These are phyloP conservation scores for Solanum hybrid DNA, from an alignment of 305 asterid species.

Conservation along the genomic window DNA sequence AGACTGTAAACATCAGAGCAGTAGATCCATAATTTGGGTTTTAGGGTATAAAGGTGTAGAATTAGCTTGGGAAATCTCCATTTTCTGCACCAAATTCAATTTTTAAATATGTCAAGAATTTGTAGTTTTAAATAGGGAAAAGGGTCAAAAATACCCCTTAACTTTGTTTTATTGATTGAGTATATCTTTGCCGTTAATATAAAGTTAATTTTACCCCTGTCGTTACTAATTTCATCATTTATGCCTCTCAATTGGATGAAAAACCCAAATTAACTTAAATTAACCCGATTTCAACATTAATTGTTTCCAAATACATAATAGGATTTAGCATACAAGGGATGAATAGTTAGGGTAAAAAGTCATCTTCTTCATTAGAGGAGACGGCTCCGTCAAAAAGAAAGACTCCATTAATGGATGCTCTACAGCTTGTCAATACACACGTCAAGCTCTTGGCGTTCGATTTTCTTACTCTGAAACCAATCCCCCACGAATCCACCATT, in stretches of 20 bases:
- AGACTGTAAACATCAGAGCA: too few relatives aligned
- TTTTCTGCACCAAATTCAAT: neutral
- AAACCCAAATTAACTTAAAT: too few relatives aligned
- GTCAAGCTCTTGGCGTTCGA: conserved; percentile 59
- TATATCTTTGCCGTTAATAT: too few relatives aligned
- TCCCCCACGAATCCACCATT: conserved; percentile 20
- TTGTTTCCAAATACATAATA: neutral
- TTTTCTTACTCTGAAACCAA: conserved; percentile 35
- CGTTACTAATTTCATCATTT: too few relatives aligned
- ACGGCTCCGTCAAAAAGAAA: neutral
- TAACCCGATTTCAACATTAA: too few relatives aligned
- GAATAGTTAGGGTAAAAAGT: neutral
- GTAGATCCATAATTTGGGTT: too few relatives aligned
- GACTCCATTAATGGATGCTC: conserved; percentile 22
- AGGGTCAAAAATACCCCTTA: too few relatives aligned
- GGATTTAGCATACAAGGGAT: neutral
- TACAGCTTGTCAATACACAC: conserved; percentile 30
- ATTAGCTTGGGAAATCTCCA: neutral
- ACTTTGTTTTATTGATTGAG: too few relatives aligned
- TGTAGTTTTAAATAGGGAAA: neutral
- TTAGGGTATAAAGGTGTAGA: neutral
- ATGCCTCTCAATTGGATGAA: too few relatives aligned
- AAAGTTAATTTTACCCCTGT: too few relatives aligned
- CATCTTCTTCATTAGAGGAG: neutral
- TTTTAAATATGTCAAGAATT: too few relatives aligned